Evolutionary conservation across 768 basidiomycete species (phyloP).

Genomic region (Udeniomyces megalosporus): DNA sequence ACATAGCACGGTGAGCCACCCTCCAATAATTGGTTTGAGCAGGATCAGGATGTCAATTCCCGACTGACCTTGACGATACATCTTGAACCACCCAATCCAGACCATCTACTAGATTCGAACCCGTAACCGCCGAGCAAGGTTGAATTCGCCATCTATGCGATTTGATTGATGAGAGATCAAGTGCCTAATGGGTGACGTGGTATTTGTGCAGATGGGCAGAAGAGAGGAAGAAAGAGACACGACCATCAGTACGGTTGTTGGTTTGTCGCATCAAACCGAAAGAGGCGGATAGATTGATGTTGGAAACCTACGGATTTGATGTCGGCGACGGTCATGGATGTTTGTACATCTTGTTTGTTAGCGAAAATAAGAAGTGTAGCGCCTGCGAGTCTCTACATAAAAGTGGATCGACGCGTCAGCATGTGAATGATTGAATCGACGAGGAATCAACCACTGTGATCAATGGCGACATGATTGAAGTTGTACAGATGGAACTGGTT

Average conservation of each 20-base stretch:
- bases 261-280: not conserved
- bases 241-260: not conserved
- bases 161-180: slow-evolving; percentile 62
- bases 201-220: not conserved
- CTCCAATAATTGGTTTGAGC: too few species aligned
- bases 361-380: slow-evolving; percentile 90
- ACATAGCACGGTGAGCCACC: too few species aligned
- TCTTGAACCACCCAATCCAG: slow-evolving; percentile 85
- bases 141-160: slow-evolving; percentile 82
- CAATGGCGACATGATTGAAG: too few species aligned
- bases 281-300: not conserved
- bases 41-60: too few species aligned
- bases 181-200: too few species aligned
- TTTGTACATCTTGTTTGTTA: slow-evolving; percentile 90
- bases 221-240: not conserved
- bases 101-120: slow-evolving; percentile 64
- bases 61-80: slow-evolving; percentile 43
- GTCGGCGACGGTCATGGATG: slow-evolving; percentile 64
- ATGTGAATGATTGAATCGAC: too few species aligned
- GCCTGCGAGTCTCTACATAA: slow-evolving; percentile 66
- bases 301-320: slow-evolving; percentile 54
- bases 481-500: not conserved
- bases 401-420: not conserved
- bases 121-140: slow-evolving; percentile 83
- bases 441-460: too few species aligned